Base-by-base conservation (phyloP, 208 protist genomes). In the Angomonas desouzai region DNA sequence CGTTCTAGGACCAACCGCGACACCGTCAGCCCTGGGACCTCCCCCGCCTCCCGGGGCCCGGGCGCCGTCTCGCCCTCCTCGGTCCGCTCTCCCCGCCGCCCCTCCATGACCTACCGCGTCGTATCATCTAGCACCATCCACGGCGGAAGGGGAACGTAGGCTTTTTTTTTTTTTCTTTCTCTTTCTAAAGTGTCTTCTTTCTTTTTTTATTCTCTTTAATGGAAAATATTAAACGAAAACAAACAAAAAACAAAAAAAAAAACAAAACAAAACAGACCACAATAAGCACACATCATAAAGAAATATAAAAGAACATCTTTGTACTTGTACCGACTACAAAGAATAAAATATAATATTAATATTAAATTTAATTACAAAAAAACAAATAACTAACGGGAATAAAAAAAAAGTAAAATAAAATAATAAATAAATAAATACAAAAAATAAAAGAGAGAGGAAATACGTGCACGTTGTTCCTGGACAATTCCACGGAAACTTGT, bases 81-180 rank as follows among this genome's bases (percentile, higher is more conserved):
- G 57, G 53, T 30, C 40, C 59, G 11, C 62, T 73, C 43, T 62
- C 74, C 27, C 16, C 51, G 32, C 10, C 62, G 53, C 11, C 20
- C 38, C 6, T 76, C 74, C 48, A 72, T 76, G 74, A 76, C 74
- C 32, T 80, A 81, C 34, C 74, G 78, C 23, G 78, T 85, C 10
- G 78, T 85, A 2, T 68, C 75, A 1, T 85, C 78, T 13, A 81
- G 78, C 55, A 30, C 70, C 1, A 76, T 85, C 33, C 78, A 79
- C 28, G 78, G 71, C 11, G 68, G 40, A 10, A 74, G 78, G 10
- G 64, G 59, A 59, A 22, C 9, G 7, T 56, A 30, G 29, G 18
- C 22, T 56, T 56, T 56, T 32, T 56, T 6, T 56, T 11, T 33
- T 56, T 56, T 56, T 56, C 10, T 56, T 28, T 28, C 11, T 18